Conservation (phyloP, 2,329 filamentous ascomycete species). For the Tetracladium maxilliforme region DNA sequence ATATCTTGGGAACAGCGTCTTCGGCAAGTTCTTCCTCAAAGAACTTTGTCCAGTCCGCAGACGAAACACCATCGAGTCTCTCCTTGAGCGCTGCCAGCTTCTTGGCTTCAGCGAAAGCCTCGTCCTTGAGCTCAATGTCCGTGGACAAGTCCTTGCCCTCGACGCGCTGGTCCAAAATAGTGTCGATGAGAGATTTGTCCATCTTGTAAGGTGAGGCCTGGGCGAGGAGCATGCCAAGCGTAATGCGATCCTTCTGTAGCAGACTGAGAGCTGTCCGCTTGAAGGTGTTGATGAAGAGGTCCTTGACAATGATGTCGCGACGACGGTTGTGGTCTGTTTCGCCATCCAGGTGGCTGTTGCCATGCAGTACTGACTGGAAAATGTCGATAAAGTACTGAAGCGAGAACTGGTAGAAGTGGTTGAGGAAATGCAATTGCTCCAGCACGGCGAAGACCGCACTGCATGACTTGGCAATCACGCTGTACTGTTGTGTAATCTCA, state of each 20-base stretch:
- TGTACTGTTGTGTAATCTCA: slow-evolving; percentile 87
- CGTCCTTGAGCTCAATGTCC: slow-evolving; percentile 44
- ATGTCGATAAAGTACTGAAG: slow-evolving; percentile 97
- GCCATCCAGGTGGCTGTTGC: slow-evolving; percentile 57
- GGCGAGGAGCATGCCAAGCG: slow-evolving; percentile 84
- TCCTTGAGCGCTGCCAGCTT: slow-evolving; percentile 63
- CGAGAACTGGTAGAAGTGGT: slow-evolving; percentile 99
- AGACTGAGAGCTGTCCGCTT: slow-evolving; percentile 86
- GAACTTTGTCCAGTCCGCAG: slow-evolving; percentile 66
- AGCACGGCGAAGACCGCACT: slow-evolving; percentile 94
- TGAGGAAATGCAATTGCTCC: slow-evolving; percentile 93
- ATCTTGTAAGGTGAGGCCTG: slow-evolving; percentile 94
- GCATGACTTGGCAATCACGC: slow-evolving; percentile 83
- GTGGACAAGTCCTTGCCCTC: slow-evolving; percentile 69
- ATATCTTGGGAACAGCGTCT: slow-evolving; percentile 63
- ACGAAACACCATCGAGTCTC: slow-evolving; percentile 45
- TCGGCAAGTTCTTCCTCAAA: slow-evolving; percentile 77
- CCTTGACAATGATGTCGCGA: slow-evolving; percentile 78
- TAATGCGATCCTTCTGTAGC: slow-evolving; percentile 87
- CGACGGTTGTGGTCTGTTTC: slow-evolving; percentile 65
- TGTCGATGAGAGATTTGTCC: slow-evolving; percentile 80
- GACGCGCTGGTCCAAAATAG: slow-evolving; percentile 65
- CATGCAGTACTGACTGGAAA: slow-evolving; percentile 80
- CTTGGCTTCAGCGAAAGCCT: slow-evolving; percentile 52
- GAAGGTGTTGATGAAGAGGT: slow-evolving; percentile 84